Evolutionary conservation across 305 asterid genomes (phyloP).

Genomic region (Solanum hybrid): DNA sequence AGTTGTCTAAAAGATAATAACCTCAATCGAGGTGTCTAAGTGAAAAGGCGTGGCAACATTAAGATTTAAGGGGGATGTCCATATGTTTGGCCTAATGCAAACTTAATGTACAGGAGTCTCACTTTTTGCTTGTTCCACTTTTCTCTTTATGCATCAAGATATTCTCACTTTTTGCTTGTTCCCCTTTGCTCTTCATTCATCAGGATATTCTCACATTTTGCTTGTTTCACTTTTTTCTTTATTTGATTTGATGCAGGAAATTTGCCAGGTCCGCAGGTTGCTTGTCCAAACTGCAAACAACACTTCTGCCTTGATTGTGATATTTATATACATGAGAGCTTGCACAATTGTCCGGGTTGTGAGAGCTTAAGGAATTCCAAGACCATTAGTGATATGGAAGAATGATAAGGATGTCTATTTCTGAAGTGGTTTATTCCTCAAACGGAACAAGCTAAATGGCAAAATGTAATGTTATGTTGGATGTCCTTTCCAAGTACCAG

Average conservation of each 20-base stretch:
- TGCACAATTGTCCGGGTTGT: conserved; percentile 95
- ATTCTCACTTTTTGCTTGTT: too few species aligned
- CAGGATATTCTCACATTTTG: too few species aligned
- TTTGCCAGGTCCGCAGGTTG: too few species aligned
- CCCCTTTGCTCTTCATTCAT: too few species aligned
- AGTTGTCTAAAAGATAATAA: background rate
- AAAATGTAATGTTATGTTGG: background rate
- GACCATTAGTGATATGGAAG: conserved; percentile 18
- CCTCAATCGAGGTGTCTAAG: background rate
- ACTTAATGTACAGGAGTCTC: background rate
- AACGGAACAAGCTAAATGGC: background rate
- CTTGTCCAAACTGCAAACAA: too few species aligned
- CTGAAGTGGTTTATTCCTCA: background rate
- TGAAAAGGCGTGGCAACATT: background rate
- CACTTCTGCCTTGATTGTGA: conserved; percentile 87
- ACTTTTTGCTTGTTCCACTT: too few species aligned
- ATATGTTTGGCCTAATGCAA: background rate
- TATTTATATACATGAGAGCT: conserved; percentile 85
- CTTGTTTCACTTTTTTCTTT: too few species aligned
- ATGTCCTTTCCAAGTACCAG: background rate
- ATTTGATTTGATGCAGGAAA: too few species aligned
- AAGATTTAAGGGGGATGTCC: background rate
- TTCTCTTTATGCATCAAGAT: too few species aligned
- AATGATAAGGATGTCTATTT: conserved; percentile 8
- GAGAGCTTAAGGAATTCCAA: conserved; percentile 65